Conservation (phyloP, 805 yeast species). For the Teunomyces aglyptinius region DNA sequence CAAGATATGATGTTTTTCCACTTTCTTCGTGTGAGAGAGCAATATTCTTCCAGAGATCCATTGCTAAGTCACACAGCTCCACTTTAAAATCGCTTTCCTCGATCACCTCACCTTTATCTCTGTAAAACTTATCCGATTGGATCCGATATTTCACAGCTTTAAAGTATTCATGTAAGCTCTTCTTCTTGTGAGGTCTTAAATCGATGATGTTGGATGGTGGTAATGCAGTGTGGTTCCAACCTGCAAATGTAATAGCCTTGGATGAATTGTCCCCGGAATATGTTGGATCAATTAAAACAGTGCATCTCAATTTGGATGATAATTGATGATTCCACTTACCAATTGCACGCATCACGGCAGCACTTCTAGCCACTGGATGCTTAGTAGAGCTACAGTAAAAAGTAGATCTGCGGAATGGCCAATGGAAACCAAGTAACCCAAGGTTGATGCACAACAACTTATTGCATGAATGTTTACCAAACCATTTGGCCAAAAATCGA, state of each 20-base stretch:
- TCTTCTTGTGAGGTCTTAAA: slow-evolving; percentile 31
- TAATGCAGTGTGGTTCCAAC: slow-evolving; percentile 34
- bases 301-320: slow-evolving; percentile 21
- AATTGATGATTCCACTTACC: slow-evolving; percentile 30
- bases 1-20: slow-evolving; percentile 37
- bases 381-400: slow-evolving; percentile 37
- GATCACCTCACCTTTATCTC: slow-evolving; percentile 32
- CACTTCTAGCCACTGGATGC: slow-evolving; percentile 40
- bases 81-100: slow-evolving; percentile 31
- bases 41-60: slow-evolving; percentile 38
- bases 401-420: slow-evolving; percentile 44
- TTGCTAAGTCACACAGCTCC: slow-evolving; percentile 28
- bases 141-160: slow-evolving; percentile 41
- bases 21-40: slow-evolving; percentile 35
- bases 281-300: slow-evolving; percentile 37
- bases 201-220: slow-evolving; percentile 44
- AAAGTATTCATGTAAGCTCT: slow-evolving; percentile 33
- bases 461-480: slow-evolving; percentile 30
- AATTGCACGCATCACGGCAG: slow-evolving; percentile 38
- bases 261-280: slow-evolving; percentile 32
- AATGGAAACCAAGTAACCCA: slow-evolving; percentile 43
- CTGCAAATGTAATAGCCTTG: slow-evolving; percentile 32
- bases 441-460: slow-evolving; percentile 35
- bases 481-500: slow-evolving; percentile 13
- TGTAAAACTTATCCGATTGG: slow-evolving; percentile 32